Evolutionary conservation across 805 yeast genomes (phyloP), one percentile per base, ranked within the genome.

Genomic region (Middelhovenomyces tepae): DNA sequence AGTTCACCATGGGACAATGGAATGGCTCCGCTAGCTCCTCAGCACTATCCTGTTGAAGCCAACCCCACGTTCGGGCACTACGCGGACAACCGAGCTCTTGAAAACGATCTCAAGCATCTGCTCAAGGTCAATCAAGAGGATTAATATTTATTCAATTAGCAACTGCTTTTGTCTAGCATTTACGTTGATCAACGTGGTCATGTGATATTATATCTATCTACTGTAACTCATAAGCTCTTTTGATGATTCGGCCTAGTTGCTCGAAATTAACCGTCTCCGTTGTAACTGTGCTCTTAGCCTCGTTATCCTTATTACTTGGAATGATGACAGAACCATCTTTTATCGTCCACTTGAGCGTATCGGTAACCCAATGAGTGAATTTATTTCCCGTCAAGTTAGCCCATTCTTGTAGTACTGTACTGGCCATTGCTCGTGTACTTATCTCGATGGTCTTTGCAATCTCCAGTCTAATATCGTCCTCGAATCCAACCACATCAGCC

Each of bases 401-500:
- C 57, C 57, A 56, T 17, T 43, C 40, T 34, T 42, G 46, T 31
- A 53, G 50, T 13, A 51, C 50, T 6, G 44, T 35, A 17, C 42
- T 43, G 20, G 48, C 34, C 29, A 59, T 42, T 25, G 42, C 47
- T 22, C 45, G 45, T 34, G 47, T 48, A 15, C 58, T 38, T 16
- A 46, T 36, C 31, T 38, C 40, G 17, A 58, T 44, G 7, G 59
- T 48, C 29, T 48, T 39, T 18, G 54, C 47, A 28, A 57, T 54
- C 8, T 54, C 47, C 15, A 28, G 34, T 22, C 62, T 39, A 17
- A 57, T 47, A 16, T 45, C 49, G 32, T 50, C 56, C 18, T 54
- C 59, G 36, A 57, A 57, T 9, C 50, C 53, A 10, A 24, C 33
- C 17, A 59, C 53, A 20, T 53, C 59, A n/a, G 55, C 54, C 5